These are phyloP conservation scores for Amanita inopinata DNA, from an alignment of 768 basidiomycete species.

Conservation along the genomic window DNA sequence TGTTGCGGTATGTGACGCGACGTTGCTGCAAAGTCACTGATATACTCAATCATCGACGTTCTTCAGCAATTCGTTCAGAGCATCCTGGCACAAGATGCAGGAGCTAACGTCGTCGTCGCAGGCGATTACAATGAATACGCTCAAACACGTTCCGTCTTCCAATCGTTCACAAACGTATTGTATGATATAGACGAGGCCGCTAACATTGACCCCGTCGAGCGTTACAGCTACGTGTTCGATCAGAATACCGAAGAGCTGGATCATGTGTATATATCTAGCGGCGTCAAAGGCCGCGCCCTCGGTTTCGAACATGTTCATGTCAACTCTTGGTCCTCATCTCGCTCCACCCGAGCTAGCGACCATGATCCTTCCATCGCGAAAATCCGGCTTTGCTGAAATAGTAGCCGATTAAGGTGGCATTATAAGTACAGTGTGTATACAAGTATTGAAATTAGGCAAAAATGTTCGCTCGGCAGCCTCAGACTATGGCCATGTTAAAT, in stretches of 20 bases:
- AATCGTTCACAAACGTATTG: constrained; percentile 29
- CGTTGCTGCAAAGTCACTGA: too few species aligned
- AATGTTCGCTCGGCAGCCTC: too few species aligned
- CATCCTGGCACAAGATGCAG: constrained; percentile 29
- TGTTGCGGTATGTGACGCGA: constrained; percentile 32
- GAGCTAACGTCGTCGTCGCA: constrained; percentile 42
- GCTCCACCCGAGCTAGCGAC: constrained; percentile 38
- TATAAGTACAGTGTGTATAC: too few species aligned
- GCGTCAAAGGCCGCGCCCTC: constrained; percentile 29
- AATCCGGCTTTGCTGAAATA: constrained; percentile 37
- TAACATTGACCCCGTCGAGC: constrained; percentile 34
- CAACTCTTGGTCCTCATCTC: constrained; percentile 43
- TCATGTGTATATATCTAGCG: constrained; percentile 43
- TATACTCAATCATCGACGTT: too few species aligned
- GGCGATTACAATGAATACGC: constrained; percentile 58
- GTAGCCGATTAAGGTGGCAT: too few species aligned
- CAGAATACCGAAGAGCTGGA: constrained; percentile 52
- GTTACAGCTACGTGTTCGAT: constrained; percentile 55
- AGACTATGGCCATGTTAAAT: too few species aligned
- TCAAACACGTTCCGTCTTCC: constrained; percentile 43
- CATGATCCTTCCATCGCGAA: constrained; percentile 52
- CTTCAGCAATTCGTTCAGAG: constrained; percentile 38
- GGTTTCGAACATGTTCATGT: constrained; percentile 51
- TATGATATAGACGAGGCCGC: constrained; percentile 44
- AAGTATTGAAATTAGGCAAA: too few species aligned